Evolutionary conservation across 176 grass and related monocot species (phyloP), one percentile per base, ranked within the genome.

Genomic region (Juncus effusus): DNA sequence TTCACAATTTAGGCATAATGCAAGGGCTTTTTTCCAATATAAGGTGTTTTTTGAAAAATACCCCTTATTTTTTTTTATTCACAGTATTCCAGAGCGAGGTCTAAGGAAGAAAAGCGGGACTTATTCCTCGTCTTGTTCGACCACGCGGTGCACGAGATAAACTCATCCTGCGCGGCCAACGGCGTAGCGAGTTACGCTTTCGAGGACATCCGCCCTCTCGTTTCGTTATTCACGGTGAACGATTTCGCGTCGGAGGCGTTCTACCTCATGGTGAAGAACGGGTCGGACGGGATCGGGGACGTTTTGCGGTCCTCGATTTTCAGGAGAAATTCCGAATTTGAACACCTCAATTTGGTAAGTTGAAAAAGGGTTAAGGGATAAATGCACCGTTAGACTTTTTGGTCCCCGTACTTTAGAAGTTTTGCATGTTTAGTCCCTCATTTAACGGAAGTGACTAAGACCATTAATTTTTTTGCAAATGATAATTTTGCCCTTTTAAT

Each of bases 101-200:
- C 82, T 13, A 86, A 79, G 76, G 85, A 97, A 76, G 94, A 97
- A 77, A 97, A 92, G 83, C 59, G 65, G 14, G 78, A 89, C 83
- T 80, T 97, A 39, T 97, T 97, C 75, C 82, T 97, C 59, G 53
- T 93, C 79, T 83, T 97, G 36, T 86, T 97, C 61, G 94, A 97
- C 76, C 84, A 89, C 38, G 94, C 81, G 37, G 51, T 92, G 56
- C 88, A 97, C 88, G 88, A 92, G 78, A 89, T 97, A 89, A 93
- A 97, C 50, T 74, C 89, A 74, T 60, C 86, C 47, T 92, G 85
- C 77, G 79, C 92, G 78, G 64, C 72, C 72, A 77, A 76, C 60
- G 85, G 83, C 61, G 69, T 84, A 72, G 83, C 94, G 36, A 81
- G 72, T 37, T 97, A 92, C 77, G 69, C 75, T 37, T 82, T 86